A percentile compares a stretch with the other conserved stretches of the same genome.
Evolutionary conservation across 2,329 filamentous ascomycete species (phyloP).

Genomic region (Aspergillus sp.): DNA sequence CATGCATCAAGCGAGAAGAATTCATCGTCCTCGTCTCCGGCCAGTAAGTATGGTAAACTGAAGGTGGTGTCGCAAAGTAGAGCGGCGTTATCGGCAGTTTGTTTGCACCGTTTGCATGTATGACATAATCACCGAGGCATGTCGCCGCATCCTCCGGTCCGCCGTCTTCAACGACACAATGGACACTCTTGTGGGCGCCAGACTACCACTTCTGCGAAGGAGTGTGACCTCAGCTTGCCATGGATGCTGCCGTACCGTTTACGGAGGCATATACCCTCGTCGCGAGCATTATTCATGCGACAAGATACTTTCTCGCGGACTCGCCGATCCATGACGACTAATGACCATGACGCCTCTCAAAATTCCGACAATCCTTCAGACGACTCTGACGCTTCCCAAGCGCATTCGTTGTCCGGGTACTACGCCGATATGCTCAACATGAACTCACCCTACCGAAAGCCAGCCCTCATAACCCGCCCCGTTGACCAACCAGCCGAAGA

Average conservation of each 20-base stretch:
- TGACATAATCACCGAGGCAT: slow-evolving; percentile 21
- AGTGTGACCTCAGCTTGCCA: not conserved
- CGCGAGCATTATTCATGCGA: slow-evolving; percentile 3
- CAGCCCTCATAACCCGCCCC: slow-evolving; percentile 10
- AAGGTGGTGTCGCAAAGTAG: no score
- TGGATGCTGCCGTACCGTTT: not conserved
- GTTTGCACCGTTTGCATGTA: slow-evolving; percentile 13
- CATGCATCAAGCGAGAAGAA: no score
- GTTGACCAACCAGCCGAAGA: slow-evolving; percentile 5
- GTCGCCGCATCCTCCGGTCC: slow-evolving; percentile 6
- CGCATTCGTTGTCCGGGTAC: slow-evolving; percentile 35
- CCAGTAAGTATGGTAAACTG: no score
- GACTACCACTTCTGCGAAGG: slow-evolving; percentile 11
- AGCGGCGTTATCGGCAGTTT: not conserved
- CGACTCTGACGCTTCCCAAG: slow-evolving; percentile 18
- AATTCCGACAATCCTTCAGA: slow-evolving; percentile 2
- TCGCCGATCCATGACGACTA: slow-evolving; percentile 12
- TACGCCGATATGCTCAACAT: slow-evolving; percentile 34
- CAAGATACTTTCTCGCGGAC: slow-evolving; percentile 14
- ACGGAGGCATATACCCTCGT: slow-evolving; percentile 1
- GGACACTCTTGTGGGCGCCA: slow-evolving; percentile 16
- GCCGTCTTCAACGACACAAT: slow-evolving; percentile 11
- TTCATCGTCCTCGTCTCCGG: no score
- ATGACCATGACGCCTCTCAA: slow-evolving; percentile 7
- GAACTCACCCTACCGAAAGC: slow-evolving; percentile 15